Evolutionary conservation across 2,329 filamentous ascomycete species (phyloP), one percentile per base, ranked within the genome.

Genomic region (Pseudogymnoascus sp.): DNA sequence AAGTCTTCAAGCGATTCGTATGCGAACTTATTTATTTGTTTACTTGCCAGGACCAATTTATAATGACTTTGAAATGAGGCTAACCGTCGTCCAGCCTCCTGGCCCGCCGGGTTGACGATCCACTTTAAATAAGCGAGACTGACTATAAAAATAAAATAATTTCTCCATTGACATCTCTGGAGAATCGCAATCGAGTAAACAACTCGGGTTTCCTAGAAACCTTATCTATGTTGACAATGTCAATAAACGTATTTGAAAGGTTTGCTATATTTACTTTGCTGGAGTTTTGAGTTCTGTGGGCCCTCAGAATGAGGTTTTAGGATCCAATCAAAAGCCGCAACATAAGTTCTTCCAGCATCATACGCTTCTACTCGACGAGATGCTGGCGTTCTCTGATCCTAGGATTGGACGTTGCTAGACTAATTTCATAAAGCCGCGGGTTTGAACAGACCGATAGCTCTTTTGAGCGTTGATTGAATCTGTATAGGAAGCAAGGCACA

Each of bases 401-500:
- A 39, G 57, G 41, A 61, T 61, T 39, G 44, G 60, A 31, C 60
- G 60, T 61, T 61, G 60, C 60, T 36, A 61, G 60, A 61, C 31
- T 50, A 61, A 61, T 59, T 59, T 37, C 21, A 59, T 31, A 61
- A 37, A 61, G 40, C 60, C 40, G 31, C 60, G 60, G 60, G 60
- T 61, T 61, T 61, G 60, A 61, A 58, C 39, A 58, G 36, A 39
- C 44, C 60, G 33, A 37, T 37, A 61, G 60, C 60, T 54, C 44
- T 26, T 35, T 39, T 24, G 31, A 36, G 60, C 60, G 26, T 37
- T 61, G 60, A 61, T 37, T 58, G 60, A 58, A 35, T 61, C 36
- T 61, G 39, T 58, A 61, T 61, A 61, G 60, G 60, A 61, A 58
- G 60, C 31, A 36, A 58, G 44, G 44, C 60, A 61, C 44, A 58